These are phyloP conservation scores for Candida orba DNA, from an alignment of 805 yeast species.

Conservation along the genomic window DNA sequence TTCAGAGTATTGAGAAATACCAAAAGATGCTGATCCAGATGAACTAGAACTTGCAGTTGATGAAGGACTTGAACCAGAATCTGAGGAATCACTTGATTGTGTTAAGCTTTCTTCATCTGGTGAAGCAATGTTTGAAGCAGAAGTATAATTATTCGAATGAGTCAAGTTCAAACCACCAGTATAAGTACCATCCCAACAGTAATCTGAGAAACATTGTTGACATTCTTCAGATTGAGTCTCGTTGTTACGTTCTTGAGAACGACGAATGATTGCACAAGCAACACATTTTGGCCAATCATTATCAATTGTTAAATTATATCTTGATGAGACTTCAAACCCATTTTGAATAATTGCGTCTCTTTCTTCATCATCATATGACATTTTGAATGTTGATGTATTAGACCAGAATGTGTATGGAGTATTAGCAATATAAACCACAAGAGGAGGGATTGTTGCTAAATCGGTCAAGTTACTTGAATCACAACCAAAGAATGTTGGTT, in stretches of 20 bases:
- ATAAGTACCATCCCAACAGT: slow-evolving; percentile 66
- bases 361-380: slow-evolving; percentile 53
- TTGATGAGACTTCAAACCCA: slow-evolving; percentile 66
- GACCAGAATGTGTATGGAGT: slow-evolving; percentile 56
- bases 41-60: background rate
- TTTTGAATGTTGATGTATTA: slow-evolving; percentile 66
- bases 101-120: background rate
- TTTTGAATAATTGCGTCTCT: slow-evolving; percentile 55
- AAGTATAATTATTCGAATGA: slow-evolving; percentile 4
- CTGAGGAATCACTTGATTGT: background rate
- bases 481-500: slow-evolving; percentile 83
- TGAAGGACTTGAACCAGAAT: background rate
- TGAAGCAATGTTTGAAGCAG: background rate
- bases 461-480: slow-evolving; percentile 54
- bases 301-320: slow-evolving; percentile 61
- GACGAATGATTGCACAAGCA: slow-evolving; percentile 76
- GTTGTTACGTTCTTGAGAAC: slow-evolving; percentile 65
- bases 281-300: slow-evolving; percentile 66
- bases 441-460: slow-evolving; percentile 54
- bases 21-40: background rate
- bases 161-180: background rate
- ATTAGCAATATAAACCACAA: slow-evolving; percentile 74
- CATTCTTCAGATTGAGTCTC: slow-evolving; percentile 59
- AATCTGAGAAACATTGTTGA: slow-evolving; percentile 55
- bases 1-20: background rate